These are phyloP conservation scores for Fusarium armeniacum DNA, from an alignment of 2,329 filamentous ascomycete genomes.

Conservation along the genomic window DNA sequence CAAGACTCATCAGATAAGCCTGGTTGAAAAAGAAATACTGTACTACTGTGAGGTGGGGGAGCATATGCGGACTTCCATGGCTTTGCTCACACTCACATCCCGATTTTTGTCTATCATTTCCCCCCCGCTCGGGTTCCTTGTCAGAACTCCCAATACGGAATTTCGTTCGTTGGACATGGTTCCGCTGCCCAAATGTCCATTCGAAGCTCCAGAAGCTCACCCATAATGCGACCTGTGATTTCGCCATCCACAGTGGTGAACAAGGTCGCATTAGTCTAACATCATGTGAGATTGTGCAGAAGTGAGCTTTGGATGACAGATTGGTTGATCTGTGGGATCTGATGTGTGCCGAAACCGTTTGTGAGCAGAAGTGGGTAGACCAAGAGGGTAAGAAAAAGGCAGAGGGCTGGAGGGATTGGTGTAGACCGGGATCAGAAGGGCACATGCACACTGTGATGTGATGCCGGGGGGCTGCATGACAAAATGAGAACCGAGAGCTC, in stretches of 20 bases:
- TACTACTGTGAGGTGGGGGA: conserved; percentile 31
- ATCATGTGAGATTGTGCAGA: conserved; percentile 50
- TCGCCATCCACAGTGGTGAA: conserved; percentile 42
- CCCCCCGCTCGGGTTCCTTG: conserved; percentile 32
- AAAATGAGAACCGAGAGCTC: conserved; percentile 42
- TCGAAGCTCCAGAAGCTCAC: conserved; percentile 33
- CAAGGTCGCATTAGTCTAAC: conserved; percentile 47
- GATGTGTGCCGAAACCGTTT: conserved; percentile 39
- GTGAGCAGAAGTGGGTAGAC: conserved; percentile 33
- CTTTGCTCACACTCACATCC: conserved; percentile 29
- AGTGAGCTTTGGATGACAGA: conserved; percentile 29
- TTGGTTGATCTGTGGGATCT: conserved; percentile 32
- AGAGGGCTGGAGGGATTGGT: conserved; percentile 42
- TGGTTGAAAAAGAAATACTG: conserved; percentile 24
- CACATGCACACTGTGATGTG: conserved; percentile 46
- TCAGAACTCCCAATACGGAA: conserved; percentile 30
- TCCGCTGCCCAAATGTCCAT: conserved; percentile 28
- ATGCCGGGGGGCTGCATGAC: conserved; percentile 37
- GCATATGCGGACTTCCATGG: conserved; percentile 26
- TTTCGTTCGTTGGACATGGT: conserved; percentile 28
- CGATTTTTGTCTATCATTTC: conserved; percentile 34
- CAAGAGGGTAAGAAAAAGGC: conserved; percentile 11
- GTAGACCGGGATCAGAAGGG: conserved; percentile 25
- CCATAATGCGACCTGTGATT: conserved; percentile 39
- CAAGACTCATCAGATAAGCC: conserved; percentile 46